phyloP scores from a whole-genome alignment of 2,329 filamentous ascomycete genomes.

The Tolypocladium inflatum region DNA sequence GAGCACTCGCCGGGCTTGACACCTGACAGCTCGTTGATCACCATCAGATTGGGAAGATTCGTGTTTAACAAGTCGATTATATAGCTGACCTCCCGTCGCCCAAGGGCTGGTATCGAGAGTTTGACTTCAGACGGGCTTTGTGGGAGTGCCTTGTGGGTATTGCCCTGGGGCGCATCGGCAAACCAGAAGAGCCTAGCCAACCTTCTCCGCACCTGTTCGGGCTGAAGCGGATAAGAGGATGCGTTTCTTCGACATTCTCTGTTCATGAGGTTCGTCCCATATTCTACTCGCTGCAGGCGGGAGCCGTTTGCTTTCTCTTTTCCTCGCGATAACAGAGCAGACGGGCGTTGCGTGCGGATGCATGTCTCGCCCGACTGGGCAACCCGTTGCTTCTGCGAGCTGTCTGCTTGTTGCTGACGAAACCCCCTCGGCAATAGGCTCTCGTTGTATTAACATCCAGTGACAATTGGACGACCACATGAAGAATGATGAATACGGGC shows the following conservation, averaged over 20 bases:
- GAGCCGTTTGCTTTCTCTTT: background rate
- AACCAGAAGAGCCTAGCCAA: background rate
- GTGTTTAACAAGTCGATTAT: background rate
- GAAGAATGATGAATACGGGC: conserved; percentile 22
- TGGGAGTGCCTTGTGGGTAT: background rate
- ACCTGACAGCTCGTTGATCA: background rate
- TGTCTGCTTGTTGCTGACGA: background rate
- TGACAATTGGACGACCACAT: conserved; percentile 1
- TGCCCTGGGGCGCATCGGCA: background rate
- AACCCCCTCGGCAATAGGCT: background rate
- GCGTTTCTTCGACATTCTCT: background rate
- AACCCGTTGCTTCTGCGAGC: background rate
- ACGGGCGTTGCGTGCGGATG: background rate
- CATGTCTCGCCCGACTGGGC: background rate
- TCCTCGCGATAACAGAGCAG: background rate
- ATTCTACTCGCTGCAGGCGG: background rate
- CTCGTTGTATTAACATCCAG: background rate
- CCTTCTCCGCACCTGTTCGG: background rate
- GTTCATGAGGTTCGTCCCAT: conserved; percentile 6
- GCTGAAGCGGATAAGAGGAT: background rate
- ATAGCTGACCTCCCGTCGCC: background rate
- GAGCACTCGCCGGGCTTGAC: background rate
- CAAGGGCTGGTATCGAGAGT: background rate
- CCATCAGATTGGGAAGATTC: background rate
- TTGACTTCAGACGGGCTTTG: background rate